phyloP scores from a whole-genome alignment of 176 grass and related monocot species.

The Musa troglodytarum region DNA sequence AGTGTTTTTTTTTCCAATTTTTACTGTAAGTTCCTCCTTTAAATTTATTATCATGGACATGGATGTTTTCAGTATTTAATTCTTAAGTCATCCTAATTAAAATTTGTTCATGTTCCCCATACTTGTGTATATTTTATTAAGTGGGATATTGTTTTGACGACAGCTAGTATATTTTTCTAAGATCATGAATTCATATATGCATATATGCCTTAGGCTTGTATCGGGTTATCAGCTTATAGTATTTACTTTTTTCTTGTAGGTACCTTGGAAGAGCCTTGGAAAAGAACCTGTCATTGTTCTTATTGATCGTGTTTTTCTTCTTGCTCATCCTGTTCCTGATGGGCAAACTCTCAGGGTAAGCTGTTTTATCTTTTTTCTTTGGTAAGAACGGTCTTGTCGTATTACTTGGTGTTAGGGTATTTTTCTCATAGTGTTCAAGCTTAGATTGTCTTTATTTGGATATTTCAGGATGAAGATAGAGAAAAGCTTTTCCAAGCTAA shows the following conservation, averaged over 20 bases:
- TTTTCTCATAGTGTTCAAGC: background rate
- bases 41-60: too few species aligned
- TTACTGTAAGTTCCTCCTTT: too few species aligned
- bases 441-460: background rate
- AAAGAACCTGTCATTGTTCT: constrained; percentile 97
- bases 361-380: background rate
- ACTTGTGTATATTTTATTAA: background rate
- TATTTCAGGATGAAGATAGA: constrained; percentile 77
- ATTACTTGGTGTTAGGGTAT: background rate
- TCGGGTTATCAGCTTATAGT: background rate
- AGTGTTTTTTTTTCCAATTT: background rate
- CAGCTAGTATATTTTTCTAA: background rate
- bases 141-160: background rate
- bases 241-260: constrained; percentile 31
- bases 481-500: constrained; percentile 96
- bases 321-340: constrained; percentile 85
- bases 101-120: background rate
- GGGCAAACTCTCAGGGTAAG: constrained; percentile 70
- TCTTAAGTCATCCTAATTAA: too few species aligned
- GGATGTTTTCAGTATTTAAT: too few species aligned
- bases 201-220: too few species aligned
- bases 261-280: constrained; percentile 93
- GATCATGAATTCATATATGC: too few species aligned
- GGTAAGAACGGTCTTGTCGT: background rate
- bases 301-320: constrained; percentile 84